Base-by-base conservation (phyloP, 1,139 yeast species). In the Yamadazyma oceani region DNA sequence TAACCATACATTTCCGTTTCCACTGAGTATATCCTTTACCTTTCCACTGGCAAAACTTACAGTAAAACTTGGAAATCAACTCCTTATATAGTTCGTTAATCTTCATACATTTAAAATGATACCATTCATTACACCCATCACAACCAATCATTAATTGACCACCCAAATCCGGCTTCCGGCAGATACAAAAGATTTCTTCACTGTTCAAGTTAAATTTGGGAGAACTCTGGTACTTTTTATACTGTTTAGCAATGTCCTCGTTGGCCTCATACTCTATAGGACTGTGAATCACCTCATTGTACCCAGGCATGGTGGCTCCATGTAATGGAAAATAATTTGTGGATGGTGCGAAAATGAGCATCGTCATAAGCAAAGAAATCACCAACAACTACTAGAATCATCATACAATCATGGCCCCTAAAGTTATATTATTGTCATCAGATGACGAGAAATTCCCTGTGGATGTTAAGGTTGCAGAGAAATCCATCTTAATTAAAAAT, bases 51-150 rank as follows among this genome's bases (percentile, higher is more conserved):
- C 97, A 90, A 43, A 80, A 78, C 12, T 85, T 85, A 54, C 97
- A 90, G 52, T 68, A 84, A 54, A 76, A 90, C 41, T 75, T 75
- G 34, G 77, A 73, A 7, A 89, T 80, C 38, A 89, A 64, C 32
- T 72, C 68, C 38, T 78, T 74, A 52, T 75, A 76, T 30, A 66
- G 60, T n/a, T 60, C 62, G 35, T 80, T 69, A 33, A 89, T 57
- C 42, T 73, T 73, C 72, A 89, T 78, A 54, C 97, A 90, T 34
- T 66, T 69, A 57, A 90, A 87, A 60, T 90, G 97, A 55, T 75
- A 90, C 97, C 97, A 90, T 46, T 87, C 96, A 54, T 89, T 96
- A 61, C 97, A 90, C 6, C 88, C 90, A 57, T 89, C 97, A 57
- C 97, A 90, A 0, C 86, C 89, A 16, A 90, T 85, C 97, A 89